A percentile compares a stretch with the other conserved stretches of the same genome.
Evolutionary conservation across 1,284 basidiomycete genomes (phyloP).

Genomic region (Grifola frondosa): DNA sequence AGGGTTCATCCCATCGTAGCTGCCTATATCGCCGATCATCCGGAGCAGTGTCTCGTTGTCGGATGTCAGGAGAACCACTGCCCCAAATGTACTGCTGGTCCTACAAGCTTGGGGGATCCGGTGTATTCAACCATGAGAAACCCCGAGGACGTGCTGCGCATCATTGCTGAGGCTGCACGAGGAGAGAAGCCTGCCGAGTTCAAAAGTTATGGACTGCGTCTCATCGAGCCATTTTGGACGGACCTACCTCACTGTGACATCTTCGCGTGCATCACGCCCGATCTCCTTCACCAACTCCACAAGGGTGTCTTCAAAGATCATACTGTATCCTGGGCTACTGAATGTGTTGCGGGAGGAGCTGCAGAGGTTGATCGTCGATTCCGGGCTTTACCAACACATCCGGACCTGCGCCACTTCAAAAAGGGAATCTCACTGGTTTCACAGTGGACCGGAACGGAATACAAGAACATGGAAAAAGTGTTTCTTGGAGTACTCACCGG

Average conservation of each 20-base stretch:
- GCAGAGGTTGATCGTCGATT: conserved; percentile 28
- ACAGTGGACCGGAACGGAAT: conserved; percentile 29
- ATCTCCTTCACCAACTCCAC: conserved; percentile 29
- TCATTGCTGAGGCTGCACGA: conserved; percentile 1
- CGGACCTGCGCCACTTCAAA: conserved; percentile 24
- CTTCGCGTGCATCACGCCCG: conserved; percentile 25
- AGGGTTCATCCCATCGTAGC: conserved; percentile 36
- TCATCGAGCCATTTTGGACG: conserved; percentile 23
- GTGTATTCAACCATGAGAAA: background rate
- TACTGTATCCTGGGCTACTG: conserved; percentile 24
- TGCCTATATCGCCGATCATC: conserved; percentile 43
- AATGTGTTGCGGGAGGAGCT: conserved; percentile 7
- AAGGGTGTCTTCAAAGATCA: conserved; percentile 35
- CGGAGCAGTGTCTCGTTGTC: conserved; percentile 37
- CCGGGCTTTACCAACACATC: conserved; percentile 14
- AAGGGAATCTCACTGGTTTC: conserved; percentile 23
- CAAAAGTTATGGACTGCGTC: conserved; percentile 6
- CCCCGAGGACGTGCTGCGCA: background rate
- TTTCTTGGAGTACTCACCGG: conserved; percentile 25
- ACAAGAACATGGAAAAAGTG: conserved; percentile 27
- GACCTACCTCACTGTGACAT: conserved; percentile 26
- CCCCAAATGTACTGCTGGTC: conserved; percentile 15
- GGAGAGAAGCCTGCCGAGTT: conserved; percentile 6
- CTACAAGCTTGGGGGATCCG: conserved; percentile 10
- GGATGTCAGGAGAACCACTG: conserved; percentile 22